Evolutionary conservation across 805 yeast species (phyloP).

Genomic region (Monosporozyma unispora): DNA sequence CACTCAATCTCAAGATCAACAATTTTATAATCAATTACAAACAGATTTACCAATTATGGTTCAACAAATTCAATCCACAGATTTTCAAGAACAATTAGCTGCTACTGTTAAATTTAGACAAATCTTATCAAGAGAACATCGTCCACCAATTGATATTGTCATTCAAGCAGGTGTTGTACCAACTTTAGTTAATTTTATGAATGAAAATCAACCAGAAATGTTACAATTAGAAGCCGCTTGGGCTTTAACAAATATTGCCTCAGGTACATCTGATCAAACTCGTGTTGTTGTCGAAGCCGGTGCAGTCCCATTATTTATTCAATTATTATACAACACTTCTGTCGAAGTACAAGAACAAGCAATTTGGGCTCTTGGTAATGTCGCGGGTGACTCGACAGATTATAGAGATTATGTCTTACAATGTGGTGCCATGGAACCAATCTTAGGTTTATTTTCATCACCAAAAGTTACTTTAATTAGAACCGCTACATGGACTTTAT

Average conservation of each 20-base stretch:
- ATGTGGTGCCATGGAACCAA: conserved; percentile 84
- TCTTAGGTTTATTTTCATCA: conserved; percentile 65
- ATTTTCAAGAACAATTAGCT: conserved; percentile 69
- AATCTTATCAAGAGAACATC: conserved; percentile 83
- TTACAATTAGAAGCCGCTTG: conserved; percentile 97
- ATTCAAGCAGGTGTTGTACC: conserved; percentile 93
- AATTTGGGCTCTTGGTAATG: conserved; percentile 98
- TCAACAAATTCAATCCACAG: conserved; percentile 64
- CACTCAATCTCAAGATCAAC: conserved; percentile 31
- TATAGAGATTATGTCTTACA: conserved; percentile 84
- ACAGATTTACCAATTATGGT: conserved; percentile 79
- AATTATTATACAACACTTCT: conserved; percentile 68
- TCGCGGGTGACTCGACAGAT: conserved; percentile 91
- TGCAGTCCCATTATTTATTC: conserved; percentile 87
- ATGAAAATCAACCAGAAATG: conserved; percentile 65
- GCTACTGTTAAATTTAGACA: conserved; percentile 93
- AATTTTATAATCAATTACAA: conserved; percentile 42
- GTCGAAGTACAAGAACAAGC: conserved; percentile 96
- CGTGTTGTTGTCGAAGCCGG: conserved; percentile 83
- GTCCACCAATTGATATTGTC: conserved; percentile 92
- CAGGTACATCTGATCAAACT: conserved; percentile 87
- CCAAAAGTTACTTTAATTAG: conserved; percentile 84
- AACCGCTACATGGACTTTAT: conserved; percentile 97
- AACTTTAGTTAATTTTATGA: conserved; percentile 78
- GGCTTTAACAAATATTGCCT: conserved; percentile 98